Evolutionary conservation across 2,329 filamentous ascomycete species (phyloP).

Genomic region (Penicillium sp.): DNA sequence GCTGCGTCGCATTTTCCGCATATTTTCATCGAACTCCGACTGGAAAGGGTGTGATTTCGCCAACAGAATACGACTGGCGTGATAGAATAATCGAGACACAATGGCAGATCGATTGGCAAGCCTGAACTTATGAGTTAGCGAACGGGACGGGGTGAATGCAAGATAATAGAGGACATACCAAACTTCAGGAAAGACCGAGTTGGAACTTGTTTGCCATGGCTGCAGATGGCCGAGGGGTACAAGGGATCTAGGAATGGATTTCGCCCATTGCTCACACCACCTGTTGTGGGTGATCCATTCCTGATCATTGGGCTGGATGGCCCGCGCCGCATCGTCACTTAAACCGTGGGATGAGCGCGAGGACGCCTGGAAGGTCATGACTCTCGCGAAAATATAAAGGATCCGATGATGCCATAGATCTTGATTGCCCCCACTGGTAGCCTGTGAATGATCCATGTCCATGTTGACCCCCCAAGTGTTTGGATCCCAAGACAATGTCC

Average conservation of each 20-base stretch:
- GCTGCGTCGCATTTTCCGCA: slow-evolving; percentile 67
- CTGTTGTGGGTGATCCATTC: slow-evolving; percentile 79
- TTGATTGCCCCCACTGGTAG: slow-evolving; percentile 61
- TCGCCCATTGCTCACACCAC: slow-evolving; percentile 82
- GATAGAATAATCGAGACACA: slow-evolving; percentile 82
- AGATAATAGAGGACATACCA: slow-evolving; percentile 59
- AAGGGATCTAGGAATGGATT: slow-evolving; percentile 79
- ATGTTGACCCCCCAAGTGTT: slow-evolving; percentile 87
- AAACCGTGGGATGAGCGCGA: slow-evolving; percentile 62
- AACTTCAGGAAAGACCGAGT: slow-evolving; percentile 80
- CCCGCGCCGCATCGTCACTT: slow-evolving; percentile 55
- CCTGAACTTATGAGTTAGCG: slow-evolving; percentile 48
- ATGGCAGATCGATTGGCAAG: slow-evolving; percentile 79
- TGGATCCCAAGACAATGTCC: slow-evolving; percentile 83
- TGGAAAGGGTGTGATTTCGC: slow-evolving; percentile 74
- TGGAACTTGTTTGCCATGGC: slow-evolving; percentile 63
- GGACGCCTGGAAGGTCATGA: slow-evolving; percentile 78
- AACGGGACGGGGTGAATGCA: background rate
- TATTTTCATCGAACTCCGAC: slow-evolving; percentile 61
- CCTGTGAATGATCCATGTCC: slow-evolving; percentile 61
- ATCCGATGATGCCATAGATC: slow-evolving; percentile 88
- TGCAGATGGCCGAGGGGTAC: slow-evolving; percentile 77
- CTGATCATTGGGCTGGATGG: slow-evolving; percentile 61
- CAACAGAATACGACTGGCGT: slow-evolving; percentile 79
- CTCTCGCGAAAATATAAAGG: slow-evolving; percentile 82